Evolutionary conservation across 495 filamentous ascomycete genomes (phyloP), one percentile per base, ranked within the genome.

Genomic region (Staphylotrichum tortipilum): DNA sequence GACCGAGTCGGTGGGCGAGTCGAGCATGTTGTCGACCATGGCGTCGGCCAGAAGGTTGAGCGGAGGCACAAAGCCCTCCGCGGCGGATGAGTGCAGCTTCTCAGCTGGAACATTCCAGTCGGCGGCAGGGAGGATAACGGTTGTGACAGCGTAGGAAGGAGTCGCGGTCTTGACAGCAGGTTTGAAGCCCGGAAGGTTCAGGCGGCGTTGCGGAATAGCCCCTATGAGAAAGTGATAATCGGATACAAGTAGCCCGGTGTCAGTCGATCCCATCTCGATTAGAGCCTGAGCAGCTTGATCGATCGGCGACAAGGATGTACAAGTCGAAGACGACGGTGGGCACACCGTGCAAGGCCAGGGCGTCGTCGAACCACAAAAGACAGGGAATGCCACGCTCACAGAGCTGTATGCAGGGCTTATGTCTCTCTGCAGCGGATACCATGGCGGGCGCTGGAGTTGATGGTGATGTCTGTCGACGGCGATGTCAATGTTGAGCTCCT

Each of bases 361-460:
- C 47, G 8, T 49, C 47, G 12, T 41, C 47, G 7, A 49, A 49
- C 19, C 29, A 49, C 11, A 41, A 14, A 0, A 49, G 18, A n/a
- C 18, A 49, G 2, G 28, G 26, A 7, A 49, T 41, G 29, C 28
- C 37, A 24, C 15, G 17, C 7, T 33, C 12, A 18, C 28, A 37
- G 4, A 49, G 19, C 7, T 18, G 17, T 3, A 7, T 6, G 19
- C 47, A 49, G 1, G 47, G 35, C 3, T 23, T 14, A 26, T 49
- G n/a, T 11, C 36, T 28, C 10, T 10, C 10, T 28, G 26, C 6
- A 28, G 6, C 6, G 26, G 26, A 5, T 5, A 28, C 26, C 26
- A 28, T 28, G 26, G 26, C 26, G 26, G 10, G 26, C 10, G 26
- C 6, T 28, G 26, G 26, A 10, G 6, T 28, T 28, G n/a, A n/a